Conservation (phyloP, 2,329 filamentous ascomycete species). For the Aurifilum marmelostoma region DNA sequence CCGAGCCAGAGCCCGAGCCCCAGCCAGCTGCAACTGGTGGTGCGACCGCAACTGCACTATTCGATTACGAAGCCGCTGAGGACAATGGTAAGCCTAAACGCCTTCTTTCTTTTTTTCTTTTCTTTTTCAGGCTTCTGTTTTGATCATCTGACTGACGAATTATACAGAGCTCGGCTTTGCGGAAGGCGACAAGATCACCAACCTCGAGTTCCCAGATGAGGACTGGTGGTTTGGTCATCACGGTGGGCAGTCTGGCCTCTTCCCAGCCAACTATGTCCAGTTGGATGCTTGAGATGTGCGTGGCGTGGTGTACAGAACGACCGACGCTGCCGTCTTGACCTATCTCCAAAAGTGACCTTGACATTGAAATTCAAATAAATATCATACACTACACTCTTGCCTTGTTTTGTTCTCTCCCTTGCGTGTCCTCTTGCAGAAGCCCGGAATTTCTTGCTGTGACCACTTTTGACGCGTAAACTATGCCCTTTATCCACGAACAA, state of each 20-base stretch:
- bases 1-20: constrained; percentile 45
- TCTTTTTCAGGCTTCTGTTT: neutral
- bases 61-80: constrained; percentile 96
- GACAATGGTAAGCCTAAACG: constrained; percentile 82
- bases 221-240: constrained; percentile 98
- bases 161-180: constrained; percentile 74
- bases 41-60: constrained; percentile 80
- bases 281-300: constrained; percentile 44
- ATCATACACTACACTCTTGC: neutral
- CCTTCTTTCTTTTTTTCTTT: no score
- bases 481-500: no score
- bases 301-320: neutral
- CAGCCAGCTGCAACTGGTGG: constrained; percentile 46
- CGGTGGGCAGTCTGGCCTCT: constrained; percentile 78
- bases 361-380: neutral
- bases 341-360: constrained; percentile 14
- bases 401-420: neutral
- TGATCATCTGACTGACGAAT: constrained; percentile 40
- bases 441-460: neutral
- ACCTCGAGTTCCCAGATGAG: constrained; percentile 93
- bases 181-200: constrained; percentile 80
- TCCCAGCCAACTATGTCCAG: constrained; percentile 75
- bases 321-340: neutral
- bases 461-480: no score
- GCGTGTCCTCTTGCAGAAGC: neutral